Conservation (phyloP, 2,329 filamentous ascomycete genomes). For the Ustilaginoidea virens region DNA sequence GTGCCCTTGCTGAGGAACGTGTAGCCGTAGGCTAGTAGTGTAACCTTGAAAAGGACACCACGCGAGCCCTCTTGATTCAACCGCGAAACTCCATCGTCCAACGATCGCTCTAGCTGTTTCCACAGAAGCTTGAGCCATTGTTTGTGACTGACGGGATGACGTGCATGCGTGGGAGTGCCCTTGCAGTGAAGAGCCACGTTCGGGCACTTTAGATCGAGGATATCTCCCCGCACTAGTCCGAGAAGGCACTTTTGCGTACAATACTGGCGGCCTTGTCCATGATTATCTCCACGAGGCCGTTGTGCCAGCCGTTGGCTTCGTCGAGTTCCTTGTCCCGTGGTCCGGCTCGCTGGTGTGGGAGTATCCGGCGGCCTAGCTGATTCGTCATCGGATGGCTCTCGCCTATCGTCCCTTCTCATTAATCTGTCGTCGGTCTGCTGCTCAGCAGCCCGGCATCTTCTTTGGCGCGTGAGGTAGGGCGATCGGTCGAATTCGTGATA, state of each 20-base stretch:
- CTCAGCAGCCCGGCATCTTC: no score
- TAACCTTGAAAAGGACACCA: slow-evolving; percentile 25
- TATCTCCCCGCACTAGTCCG: slow-evolving; percentile 14
- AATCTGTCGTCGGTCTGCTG: no score
- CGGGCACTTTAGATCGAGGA: slow-evolving; percentile 20
- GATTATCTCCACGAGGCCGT: no score
- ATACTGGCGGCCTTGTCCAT: slow-evolving; percentile 9
- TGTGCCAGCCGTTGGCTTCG: no score
- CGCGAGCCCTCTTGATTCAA: slow-evolving; percentile 17
- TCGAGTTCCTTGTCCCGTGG: no score
- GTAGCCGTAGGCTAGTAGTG: slow-evolving; percentile 24
- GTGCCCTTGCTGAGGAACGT: slow-evolving; percentile 27
- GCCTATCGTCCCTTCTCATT: no score
- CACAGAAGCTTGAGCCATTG: slow-evolving; percentile 15
- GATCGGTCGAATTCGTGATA: background rate
- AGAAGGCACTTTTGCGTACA: slow-evolving; percentile 24
- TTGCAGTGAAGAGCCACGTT: slow-evolving; percentile 19
- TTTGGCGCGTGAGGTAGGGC: no score
- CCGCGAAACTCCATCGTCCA: slow-evolving; percentile 15
- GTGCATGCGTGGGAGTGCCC: background rate
- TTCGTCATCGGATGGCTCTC: no score
- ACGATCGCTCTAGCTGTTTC: slow-evolving; percentile 13
- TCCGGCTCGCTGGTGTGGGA: no score
- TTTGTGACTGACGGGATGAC: slow-evolving; percentile 14
- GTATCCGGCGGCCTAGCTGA: no score